Evolutionary conservation across 2,329 filamentous ascomycete genomes (phyloP).

Genomic region (Hymenotorrendiella dingleyae): DNA sequence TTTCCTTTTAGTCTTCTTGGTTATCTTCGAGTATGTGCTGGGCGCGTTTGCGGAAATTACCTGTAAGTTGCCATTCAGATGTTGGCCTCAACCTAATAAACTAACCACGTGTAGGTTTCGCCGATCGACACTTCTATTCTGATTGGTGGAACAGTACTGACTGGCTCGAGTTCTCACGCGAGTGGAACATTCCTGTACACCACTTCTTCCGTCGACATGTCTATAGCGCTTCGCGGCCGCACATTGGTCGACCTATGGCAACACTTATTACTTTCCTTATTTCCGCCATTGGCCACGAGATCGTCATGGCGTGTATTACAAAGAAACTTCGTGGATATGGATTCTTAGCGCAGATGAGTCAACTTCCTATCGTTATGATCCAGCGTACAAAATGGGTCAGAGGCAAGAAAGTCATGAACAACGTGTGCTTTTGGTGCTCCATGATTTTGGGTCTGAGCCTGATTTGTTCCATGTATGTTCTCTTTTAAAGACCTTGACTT

Average conservation of each 20-base stretch:
- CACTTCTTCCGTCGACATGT: constrained; percentile 93
- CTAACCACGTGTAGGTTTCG: constrained; percentile 47
- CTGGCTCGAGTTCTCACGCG: constrained; percentile 91
- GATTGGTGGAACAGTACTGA: constrained; percentile 75
- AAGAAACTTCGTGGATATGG: constrained; percentile 95
- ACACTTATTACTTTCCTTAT: constrained; percentile 90
- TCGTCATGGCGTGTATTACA: constrained; percentile 97
- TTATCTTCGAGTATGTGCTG: constrained; percentile 96
- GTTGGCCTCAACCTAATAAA: background rate
- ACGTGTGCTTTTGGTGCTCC: constrained; percentile 83
- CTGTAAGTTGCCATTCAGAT: constrained; percentile 34
- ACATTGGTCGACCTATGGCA: constrained; percentile 69
- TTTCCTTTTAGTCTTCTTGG: constrained; percentile 90
- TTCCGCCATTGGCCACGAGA: constrained; percentile 82
- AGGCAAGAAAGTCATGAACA: constrained; percentile 73
- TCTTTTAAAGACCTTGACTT: constrained; percentile 13
- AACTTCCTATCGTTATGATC: constrained; percentile 89
- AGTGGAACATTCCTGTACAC: constrained; percentile 98
- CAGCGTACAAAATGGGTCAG: constrained; percentile 76
- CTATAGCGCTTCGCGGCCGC: constrained; percentile 73
- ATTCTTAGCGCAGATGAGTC: constrained; percentile 91
- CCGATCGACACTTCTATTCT: constrained; percentile 86
- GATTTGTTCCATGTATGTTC: constrained; percentile 30
- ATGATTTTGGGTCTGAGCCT: constrained; percentile 83
- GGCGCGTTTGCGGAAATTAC: constrained; percentile 94